Evolutionary conservation across 2,329 filamentous ascomycete species (phyloP).

Genomic region (Myriosclerotinia duriaeana): DNA sequence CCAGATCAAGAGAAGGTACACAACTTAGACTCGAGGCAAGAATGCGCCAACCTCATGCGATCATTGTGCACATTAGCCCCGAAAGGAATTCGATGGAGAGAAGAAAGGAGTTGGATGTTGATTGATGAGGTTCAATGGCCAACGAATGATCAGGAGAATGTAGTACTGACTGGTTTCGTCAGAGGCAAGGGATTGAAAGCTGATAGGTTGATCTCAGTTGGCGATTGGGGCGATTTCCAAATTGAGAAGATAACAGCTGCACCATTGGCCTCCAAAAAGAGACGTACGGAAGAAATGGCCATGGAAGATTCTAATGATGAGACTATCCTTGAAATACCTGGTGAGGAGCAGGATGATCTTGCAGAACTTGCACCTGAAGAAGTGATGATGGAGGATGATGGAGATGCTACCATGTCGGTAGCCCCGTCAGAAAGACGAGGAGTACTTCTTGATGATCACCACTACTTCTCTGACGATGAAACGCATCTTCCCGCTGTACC

Average conservation of each 20-base stretch:
- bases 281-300: slow-evolving; percentile 65
- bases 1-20: slow-evolving; percentile 88
- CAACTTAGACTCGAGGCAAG: slow-evolving; percentile 82
- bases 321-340: slow-evolving; percentile 67
- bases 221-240: slow-evolving; percentile 92
- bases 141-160: slow-evolving; percentile 57
- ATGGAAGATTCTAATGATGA: slow-evolving; percentile 59
- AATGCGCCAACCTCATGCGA: slow-evolving; percentile 86
- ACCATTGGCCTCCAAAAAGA: slow-evolving; percentile 61
- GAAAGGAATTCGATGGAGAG: slow-evolving; percentile 93
- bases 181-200: slow-evolving; percentile 85
- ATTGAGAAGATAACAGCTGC: slow-evolving; percentile 84
- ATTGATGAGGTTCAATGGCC: slow-evolving; percentile 79
- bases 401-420: slow-evolving; percentile 50
- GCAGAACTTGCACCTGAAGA: slow-evolving; percentile 85
- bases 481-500: slow-evolving; percentile 59
- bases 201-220: slow-evolving; percentile 84
- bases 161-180: slow-evolving; percentile 79
- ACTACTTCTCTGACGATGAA: slow-evolving; percentile 94
- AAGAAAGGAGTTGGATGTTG: slow-evolving; percentile 93
- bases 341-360: slow-evolving; percentile 78
- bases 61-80: slow-evolving; percentile 89
- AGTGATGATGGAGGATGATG: slow-evolving; percentile 70
- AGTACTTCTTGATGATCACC: slow-evolving; percentile 91
- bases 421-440: slow-evolving; percentile 66